Conservation (phyloP, 192 early-diverging fungal genomes). For the Mortierella alpina region DNA sequence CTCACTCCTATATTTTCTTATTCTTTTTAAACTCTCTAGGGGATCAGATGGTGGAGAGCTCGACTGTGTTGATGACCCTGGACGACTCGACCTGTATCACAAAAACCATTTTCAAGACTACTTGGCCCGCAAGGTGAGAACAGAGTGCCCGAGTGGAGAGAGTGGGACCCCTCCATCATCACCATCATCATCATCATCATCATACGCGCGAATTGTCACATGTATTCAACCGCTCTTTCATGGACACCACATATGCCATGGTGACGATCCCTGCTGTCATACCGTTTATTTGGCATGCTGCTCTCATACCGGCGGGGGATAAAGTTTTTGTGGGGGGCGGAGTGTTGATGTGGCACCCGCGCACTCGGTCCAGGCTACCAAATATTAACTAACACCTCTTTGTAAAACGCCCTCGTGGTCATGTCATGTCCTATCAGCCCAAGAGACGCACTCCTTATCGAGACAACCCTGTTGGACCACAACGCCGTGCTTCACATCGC, state of each 20-base stretch:
- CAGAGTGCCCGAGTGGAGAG: too few species aligned
- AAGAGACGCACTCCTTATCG: constrained; percentile 51
- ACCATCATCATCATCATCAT: too few species aligned
- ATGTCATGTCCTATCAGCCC: constrained; percentile 20
- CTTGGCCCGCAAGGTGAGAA: constrained; percentile 51
- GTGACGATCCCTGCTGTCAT: too few species aligned
- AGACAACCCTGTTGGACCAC: constrained; percentile 53
- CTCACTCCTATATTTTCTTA: not conserved
- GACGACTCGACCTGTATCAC: constrained; percentile 54
- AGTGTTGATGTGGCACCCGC: not conserved
- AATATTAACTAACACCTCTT: not conserved
- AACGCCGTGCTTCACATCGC: constrained; percentile 55
- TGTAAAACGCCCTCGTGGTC: not conserved
- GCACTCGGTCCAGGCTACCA: not conserved
- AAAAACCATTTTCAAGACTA: constrained; percentile 53
- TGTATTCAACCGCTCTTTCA: not conserved
- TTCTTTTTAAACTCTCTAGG: constrained; percentile 14
- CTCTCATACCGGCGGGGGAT: too few species aligned
- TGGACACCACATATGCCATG: too few species aligned
- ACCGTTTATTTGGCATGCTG: too few species aligned
- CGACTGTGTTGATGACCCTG: constrained; percentile 47
- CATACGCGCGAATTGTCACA: not conserved
- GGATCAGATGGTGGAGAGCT: constrained; percentile 57
- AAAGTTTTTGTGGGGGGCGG: not conserved
- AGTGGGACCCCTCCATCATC: too few species aligned